Evolutionary conservation across 805 yeast species (phyloP), one percentile per base, ranked within the genome.

Genomic region (Ogataea corticis): DNA sequence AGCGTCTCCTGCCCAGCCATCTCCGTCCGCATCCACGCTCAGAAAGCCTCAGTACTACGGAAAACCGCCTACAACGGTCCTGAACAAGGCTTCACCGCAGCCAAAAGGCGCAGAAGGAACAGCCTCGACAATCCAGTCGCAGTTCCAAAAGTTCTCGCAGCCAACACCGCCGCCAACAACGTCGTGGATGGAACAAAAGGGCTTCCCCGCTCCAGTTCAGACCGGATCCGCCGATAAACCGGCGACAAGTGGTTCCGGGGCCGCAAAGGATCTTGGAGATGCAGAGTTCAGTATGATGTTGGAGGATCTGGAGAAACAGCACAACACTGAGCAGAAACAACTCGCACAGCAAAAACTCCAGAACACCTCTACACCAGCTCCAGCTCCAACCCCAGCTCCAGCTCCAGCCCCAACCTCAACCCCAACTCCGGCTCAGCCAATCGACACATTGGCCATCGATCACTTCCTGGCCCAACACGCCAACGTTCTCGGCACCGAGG

Each of bases 1-100:
- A 23, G 16, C 42, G 12, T 37, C 23, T 27, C 31, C 44, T 7
- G 13, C 43, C 13, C 39, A 44, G 44, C 33, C 59, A 35, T 36
- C 70, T 46, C 39, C 65, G 37, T 54, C 33, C 42, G 37, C 39
- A 10, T 47, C 49, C n/a, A 52, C 48, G 2, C 54, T 55, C 14
- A 51, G 54, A 38, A 63, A 59, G 47, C 68, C 63, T 15, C 63
- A 58, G 33, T 58, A 54, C 47, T 63, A 58, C 48, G 59, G 59
- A 9, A 57, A 51, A 37, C 56, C 52, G 16, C 40, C 50, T n/a
- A 33, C 50, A 1, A 42, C 51, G 3, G 44, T 41, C 4, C 17
- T 41, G 12, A 31, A 37, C 23, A 30, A 44, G 18, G 18, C 39
- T 13, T 9, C 38, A 2, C 25, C 45, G 15, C 28, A 13, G 32